Conservation (phyloP, 1,284 basidiomycete genomes). For the Ceratobasidium sp. region DNA sequence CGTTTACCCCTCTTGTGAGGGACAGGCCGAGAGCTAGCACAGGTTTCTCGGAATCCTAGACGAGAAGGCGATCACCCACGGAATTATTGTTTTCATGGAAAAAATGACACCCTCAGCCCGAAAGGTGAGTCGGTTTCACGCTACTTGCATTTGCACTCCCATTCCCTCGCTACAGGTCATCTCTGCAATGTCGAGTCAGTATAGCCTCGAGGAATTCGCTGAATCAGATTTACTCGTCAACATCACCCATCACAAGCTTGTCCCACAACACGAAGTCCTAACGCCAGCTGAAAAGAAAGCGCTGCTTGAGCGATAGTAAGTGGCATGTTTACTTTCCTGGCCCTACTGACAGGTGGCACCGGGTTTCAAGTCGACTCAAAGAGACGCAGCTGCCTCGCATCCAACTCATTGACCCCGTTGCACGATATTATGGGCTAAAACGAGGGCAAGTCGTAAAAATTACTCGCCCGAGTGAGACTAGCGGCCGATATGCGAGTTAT, state of each 20-base stretch:
- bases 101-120: slow-evolving; percentile 96
- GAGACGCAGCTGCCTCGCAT: slow-evolving; percentile 98
- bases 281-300: slow-evolving; percentile 84
- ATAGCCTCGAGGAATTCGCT: slow-evolving; percentile 93
- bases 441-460: slow-evolving; percentile 99
- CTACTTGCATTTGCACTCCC: background rate
- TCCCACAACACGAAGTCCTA: slow-evolving; percentile 92
- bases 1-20: background rate
- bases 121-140: slow-evolving; percentile 63
- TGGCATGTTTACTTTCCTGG: slow-evolving; percentile 47
- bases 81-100: slow-evolving; percentile 94
- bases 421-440: slow-evolving; percentile 94
- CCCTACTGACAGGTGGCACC: slow-evolving; percentile 42
- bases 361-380: slow-evolving; percentile 79
- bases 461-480: slow-evolving; percentile 94
- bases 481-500: slow-evolving; percentile 92
- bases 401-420: slow-evolving; percentile 94
- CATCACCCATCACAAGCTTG: slow-evolving; percentile 94
- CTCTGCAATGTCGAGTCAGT: slow-evolving; percentile 82
- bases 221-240: slow-evolving; percentile 97
- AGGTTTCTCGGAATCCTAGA: slow-evolving; percentile 88
- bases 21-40: slow-evolving; percentile 29
- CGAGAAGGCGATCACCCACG: slow-evolving; percentile 86
- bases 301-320: slow-evolving; percentile 91
- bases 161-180: slow-evolving; percentile 69